Base-by-base conservation (phyloP, 2,329 filamentous ascomycete species). In the Verticillium klebahnii region DNA sequence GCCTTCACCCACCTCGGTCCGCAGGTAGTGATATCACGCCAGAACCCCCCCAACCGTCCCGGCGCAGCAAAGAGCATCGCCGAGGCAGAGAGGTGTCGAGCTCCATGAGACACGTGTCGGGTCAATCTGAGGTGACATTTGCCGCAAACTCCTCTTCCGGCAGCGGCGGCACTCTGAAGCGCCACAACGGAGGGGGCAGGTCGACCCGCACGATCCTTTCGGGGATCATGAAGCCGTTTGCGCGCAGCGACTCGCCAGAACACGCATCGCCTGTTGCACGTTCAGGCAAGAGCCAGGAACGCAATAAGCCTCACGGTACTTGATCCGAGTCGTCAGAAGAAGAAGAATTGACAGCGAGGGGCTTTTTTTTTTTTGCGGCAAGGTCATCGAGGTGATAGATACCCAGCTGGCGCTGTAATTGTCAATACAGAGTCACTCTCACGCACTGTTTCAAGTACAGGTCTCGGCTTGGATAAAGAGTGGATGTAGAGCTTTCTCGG, bases 151-250 rank as follows among this genome's bases (percentile, higher is more conserved):
- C 61, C 17, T 56, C 54, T 25, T 73, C 70, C 61, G 67, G 71
- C 11, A 68, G 65, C 14, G 65, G 69, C 17, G 69, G 70, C 52
- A 74, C 72, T 15, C 62, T 73, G 39, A 75, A 73, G 66, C 67
- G 65, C 31, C 76, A 76, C 57, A 77, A 77, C 19, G 75, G 70
- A n/a, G 76, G 75, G 11, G 63, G 64, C 12, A 61, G 64, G 55
- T 72, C 77, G 6, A 78, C 78, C 9, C 70, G 78, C 58, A 78
- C 75, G 5, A 74, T 80, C 8, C 67, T 80, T 15, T 78, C 73
- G 54, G 78, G 78, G 52, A 78, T 80, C 65, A 80, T 80, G 72
- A 73, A 76, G 54, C 79, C 79, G 52, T 77, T 77, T 4, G 73
- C 71, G 1, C 70, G 77, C 32, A 72, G 74, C 29, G 76, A 78